Percentiles rank a stretch among this genome's conserved stretches.
These are phyloP conservation scores for Voacanga thouarsii DNA, from an alignment of 257 asterid genomes.

Conservation along the genomic window DNA sequence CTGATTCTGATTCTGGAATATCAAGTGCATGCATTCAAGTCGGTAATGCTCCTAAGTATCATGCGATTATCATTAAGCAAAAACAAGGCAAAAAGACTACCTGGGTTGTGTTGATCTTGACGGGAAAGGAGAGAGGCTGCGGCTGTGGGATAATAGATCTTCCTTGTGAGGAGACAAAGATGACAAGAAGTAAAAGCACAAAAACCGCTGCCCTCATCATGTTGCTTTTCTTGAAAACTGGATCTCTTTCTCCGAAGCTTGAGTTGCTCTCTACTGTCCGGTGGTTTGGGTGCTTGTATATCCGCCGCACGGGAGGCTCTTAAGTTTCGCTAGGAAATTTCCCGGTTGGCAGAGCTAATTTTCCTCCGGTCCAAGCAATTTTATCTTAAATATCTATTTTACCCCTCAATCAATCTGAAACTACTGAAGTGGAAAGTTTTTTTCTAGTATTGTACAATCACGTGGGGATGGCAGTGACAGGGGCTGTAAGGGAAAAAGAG, in stretches of 20 bases:
- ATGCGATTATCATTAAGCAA: no score
- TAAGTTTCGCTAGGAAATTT: no score
- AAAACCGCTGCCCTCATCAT: not conserved
- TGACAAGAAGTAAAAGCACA: not conserved
- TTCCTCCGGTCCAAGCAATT: no score
- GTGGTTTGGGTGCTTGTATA: not conserved
- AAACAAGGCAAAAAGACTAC: not conserved
- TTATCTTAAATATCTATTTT: no score
- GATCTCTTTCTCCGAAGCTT: not conserved
- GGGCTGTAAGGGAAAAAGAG: no score
- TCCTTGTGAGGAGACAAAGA: constrained; percentile 4
- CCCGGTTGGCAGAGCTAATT: no score
- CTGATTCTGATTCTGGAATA: constrained; percentile 13
- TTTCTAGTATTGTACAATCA: no score
- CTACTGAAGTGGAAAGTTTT: no score
- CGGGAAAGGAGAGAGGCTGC: constrained; percentile 1
- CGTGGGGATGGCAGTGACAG: no score
- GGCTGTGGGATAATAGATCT: constrained; percentile 1
- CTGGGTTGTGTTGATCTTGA: constrained; percentile 18
- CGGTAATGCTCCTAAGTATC: not conserved
- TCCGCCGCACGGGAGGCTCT: no score
- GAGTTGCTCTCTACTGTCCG: not conserved
- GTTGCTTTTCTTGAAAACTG: not conserved
- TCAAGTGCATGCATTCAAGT: not conserved
- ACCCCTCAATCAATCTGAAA: no score